These are phyloP conservation scores for Punica granatum DNA, from an alignment of 345 rosid species.

Conservation along the genomic window DNA sequence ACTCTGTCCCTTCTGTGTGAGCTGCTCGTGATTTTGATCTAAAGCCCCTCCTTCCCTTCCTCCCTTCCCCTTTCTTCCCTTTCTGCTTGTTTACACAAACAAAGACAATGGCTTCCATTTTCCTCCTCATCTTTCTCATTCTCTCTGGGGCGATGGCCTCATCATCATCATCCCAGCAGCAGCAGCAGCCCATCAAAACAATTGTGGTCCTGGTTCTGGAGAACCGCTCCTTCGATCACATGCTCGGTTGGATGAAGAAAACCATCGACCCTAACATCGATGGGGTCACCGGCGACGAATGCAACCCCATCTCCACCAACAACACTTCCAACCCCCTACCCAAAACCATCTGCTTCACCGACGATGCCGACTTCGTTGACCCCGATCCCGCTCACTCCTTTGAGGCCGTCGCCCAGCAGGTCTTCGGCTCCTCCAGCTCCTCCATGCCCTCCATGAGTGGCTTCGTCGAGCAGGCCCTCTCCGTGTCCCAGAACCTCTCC, in stretches of 20 bases:
- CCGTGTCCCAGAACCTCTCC: conserved; percentile 62
- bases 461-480: conserved; percentile 83
- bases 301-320: conserved; percentile 62
- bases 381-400: conserved; percentile 98
- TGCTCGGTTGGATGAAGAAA: conserved; percentile 93
- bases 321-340: conserved; percentile 23
- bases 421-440: conserved; percentile 44
- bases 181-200: conserved; percentile 66
- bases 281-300: conserved; percentile 85
- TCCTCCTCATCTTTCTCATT: conserved; percentile 12
- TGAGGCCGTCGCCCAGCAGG: conserved; percentile 74
- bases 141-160: background rate
- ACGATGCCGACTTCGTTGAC: conserved; percentile 87
- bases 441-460: conserved; percentile 80
- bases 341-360: conserved; percentile 63
- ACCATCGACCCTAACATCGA: conserved; percentile 54
- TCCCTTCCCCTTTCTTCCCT: no score
- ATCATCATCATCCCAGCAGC: conserved; percentile 5
- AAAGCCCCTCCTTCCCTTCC: no score
- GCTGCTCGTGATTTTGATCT: no score
- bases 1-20: no score
- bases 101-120: conserved; percentile 2
- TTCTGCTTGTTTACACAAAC: no score
- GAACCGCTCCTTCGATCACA: conserved; percentile 88
- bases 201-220: conserved; percentile 75